These are phyloP conservation scores for Neopestalotiopsis sp. DNA, from an alignment of 2,329 filamentous ascomycete genomes.

Conservation along the genomic window DNA sequence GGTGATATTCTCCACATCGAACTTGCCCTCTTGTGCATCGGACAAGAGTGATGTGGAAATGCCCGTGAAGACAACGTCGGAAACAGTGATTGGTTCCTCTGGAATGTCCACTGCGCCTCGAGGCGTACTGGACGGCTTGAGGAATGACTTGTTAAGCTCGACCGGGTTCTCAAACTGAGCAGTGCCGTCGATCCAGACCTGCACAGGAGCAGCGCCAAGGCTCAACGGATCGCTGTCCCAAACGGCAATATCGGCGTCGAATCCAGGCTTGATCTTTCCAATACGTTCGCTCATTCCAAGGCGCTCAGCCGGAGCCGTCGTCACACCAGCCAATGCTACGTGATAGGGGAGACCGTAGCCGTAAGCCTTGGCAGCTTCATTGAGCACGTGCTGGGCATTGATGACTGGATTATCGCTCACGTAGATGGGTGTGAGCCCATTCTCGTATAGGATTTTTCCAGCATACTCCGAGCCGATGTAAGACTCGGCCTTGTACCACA, in stretches of 20 bases:
- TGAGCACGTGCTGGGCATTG: constrained; percentile 72
- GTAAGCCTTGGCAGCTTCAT: constrained; percentile 66
- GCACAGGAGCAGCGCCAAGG: constrained; percentile 62
- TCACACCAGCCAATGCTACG: constrained; percentile 62
- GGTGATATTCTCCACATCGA: constrained; percentile 41
- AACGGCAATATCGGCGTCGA: constrained; percentile 64
- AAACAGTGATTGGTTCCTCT: constrained; percentile 43
- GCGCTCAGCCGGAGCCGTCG: constrained; percentile 61
- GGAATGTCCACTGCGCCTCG: constrained; percentile 44
- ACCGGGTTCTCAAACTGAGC: constrained; percentile 61
- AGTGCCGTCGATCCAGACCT: constrained; percentile 68
- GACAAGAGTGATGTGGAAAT: constrained; percentile 57
- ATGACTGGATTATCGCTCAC: constrained; percentile 75
- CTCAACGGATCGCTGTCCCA: constrained; percentile 69
- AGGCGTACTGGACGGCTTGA: constrained; percentile 44
- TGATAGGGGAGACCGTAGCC: constrained; percentile 67
- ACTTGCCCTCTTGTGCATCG: constrained; percentile 31
- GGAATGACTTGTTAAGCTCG: constrained; percentile 55
- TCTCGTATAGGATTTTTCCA: constrained; percentile 69
- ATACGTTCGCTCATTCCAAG: constrained; percentile 62
- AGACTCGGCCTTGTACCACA: constrained; percentile 74
- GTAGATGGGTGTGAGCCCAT: constrained; percentile 68
- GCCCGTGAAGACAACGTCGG: constrained; percentile 60
- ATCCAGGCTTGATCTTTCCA: constrained; percentile 66
- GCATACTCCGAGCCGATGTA: constrained; percentile 69